Conservation (phyloP, 176 grass and related monocot species). For the Juncus inflexus region DNA sequence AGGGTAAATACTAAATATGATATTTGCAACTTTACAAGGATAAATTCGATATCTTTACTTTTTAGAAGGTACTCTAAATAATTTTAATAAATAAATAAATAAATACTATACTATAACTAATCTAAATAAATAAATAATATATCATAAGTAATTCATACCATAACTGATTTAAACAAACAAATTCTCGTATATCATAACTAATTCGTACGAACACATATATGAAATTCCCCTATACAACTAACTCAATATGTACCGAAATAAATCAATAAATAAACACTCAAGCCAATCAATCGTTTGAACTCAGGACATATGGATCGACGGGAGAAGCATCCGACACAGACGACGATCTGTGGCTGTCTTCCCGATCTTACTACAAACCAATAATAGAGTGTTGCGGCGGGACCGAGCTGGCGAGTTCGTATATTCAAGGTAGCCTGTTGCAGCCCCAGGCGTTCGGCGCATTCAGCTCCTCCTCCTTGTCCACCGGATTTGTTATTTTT, state of each 20-base stretch:
- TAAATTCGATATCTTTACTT: too few relatives aligned
- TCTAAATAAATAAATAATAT: too few relatives aligned
- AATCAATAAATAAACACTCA: neutral
- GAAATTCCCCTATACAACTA: neutral
- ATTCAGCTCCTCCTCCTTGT: constrained; percentile 72
- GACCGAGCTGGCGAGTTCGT: constrained; percentile 71
- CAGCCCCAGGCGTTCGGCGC: constrained; percentile 73
- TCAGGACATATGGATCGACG: constrained; percentile 61
- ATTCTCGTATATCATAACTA: constrained; percentile 10
- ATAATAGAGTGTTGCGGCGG: constrained; percentile 92
- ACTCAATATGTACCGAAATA: neutral
- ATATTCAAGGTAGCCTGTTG: constrained; percentile 77
- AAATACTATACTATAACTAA: too few relatives aligned
- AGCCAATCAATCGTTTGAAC: constrained; percentile 2
- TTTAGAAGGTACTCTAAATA: too few relatives aligned
- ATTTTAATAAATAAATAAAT: too few relatives aligned
- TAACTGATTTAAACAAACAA: too few relatives aligned
- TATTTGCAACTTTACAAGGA: too few relatives aligned
- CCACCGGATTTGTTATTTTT: constrained; percentile 78
- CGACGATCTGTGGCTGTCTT: constrained; percentile 86
- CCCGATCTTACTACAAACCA: constrained; percentile 63
- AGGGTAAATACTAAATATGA: too few relatives aligned
- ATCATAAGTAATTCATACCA: too few relatives aligned
- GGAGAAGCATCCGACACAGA: constrained; percentile 94
- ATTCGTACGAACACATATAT: constrained; percentile 4